A percentile compares a stretch with the other conserved stretches of the same genome.
phyloP scores from a whole-genome alignment of 2,329 filamentous ascomycete genomes.

The Clonostachys rhizophaga region DNA sequence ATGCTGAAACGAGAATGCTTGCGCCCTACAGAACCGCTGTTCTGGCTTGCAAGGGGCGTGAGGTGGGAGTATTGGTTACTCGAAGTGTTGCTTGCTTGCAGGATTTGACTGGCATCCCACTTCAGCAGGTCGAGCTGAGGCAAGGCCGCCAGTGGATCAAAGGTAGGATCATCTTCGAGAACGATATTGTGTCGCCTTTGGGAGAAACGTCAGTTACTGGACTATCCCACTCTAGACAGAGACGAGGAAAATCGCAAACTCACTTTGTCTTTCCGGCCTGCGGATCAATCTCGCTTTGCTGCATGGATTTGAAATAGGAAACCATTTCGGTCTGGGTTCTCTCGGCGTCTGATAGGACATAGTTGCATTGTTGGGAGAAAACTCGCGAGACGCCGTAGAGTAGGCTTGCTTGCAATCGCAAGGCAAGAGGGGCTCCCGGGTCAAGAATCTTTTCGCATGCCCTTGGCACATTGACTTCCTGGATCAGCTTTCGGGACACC shows the following conservation, averaged over 20 bases:
- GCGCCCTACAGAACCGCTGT: not conserved
- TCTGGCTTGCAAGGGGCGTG: constrained; percentile 16
- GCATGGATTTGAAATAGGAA: constrained; percentile 54
- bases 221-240: too few relatives aligned
- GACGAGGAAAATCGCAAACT: constrained; percentile 24
- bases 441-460: constrained; percentile 86
- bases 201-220: not conserved
- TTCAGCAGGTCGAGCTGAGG: constrained; percentile 24
- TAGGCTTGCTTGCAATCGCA: constrained; percentile 85
- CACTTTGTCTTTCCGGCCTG: constrained; percentile 70
- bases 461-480: constrained; percentile 79
- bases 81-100: constrained; percentile 16
- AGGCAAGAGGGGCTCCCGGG: constrained; percentile 76
- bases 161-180: constrained; percentile 77
- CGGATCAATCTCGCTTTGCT: constrained; percentile 57
- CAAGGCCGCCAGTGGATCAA: constrained; percentile 34
- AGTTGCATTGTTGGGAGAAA: constrained; percentile 81
- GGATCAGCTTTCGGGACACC: constrained; percentile 80
- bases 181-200: constrained; percentile 69
- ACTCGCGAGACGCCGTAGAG: constrained; percentile 83
- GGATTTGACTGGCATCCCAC: constrained; percentile 17
- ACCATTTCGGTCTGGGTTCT: constrained; percentile 70
- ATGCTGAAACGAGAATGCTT: constrained; percentile 1
- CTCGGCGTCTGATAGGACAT: constrained; percentile 77
- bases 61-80: constrained; percentile 34